A percentile compares a stretch with the other conserved stretches of the same genome.
phyloP scores from a whole-genome alignment of 2,329 filamentous ascomycete species.

The Corniculantispora saksenae region DNA sequence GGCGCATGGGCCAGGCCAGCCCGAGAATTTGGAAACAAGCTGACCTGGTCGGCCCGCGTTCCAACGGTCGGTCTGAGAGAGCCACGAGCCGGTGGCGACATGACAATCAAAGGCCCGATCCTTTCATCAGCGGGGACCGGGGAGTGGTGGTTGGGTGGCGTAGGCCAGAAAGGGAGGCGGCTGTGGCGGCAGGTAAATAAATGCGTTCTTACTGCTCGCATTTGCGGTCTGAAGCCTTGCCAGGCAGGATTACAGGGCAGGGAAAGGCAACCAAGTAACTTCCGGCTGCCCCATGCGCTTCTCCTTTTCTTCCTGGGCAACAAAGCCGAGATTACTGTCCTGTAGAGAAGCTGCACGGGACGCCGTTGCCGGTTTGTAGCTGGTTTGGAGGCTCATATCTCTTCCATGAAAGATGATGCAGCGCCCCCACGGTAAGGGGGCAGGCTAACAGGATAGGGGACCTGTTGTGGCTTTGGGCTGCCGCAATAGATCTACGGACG shows the following conservation, averaged over 20 bases:
- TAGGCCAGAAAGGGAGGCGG: background rate
- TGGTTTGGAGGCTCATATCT: background rate
- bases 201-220: background rate
- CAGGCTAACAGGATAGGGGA: background rate
- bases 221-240: background rate
- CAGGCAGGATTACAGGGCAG: background rate
- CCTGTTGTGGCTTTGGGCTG: background rate
- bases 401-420: background rate
- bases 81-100: background rate
- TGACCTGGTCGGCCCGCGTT: background rate
- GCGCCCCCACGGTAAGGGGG: background rate
- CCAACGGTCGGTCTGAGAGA: slow-evolving; percentile 5
- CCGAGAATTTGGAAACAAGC: slow-evolving; percentile 9
- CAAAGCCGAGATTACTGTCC: background rate
- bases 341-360: background rate
- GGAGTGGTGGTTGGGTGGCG: background rate
- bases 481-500: background rate
- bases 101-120: background rate
- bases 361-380: background rate
- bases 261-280: background rate
- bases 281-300: background rate
- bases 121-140: background rate
- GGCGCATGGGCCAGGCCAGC: slow-evolving; percentile 8
- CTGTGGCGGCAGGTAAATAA: slow-evolving; percentile 4
- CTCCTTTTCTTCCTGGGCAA: background rate